Evolutionary conservation across 2,329 filamentous ascomycete species (phyloP).

Genomic region (Colletotrichum sp.): DNA sequence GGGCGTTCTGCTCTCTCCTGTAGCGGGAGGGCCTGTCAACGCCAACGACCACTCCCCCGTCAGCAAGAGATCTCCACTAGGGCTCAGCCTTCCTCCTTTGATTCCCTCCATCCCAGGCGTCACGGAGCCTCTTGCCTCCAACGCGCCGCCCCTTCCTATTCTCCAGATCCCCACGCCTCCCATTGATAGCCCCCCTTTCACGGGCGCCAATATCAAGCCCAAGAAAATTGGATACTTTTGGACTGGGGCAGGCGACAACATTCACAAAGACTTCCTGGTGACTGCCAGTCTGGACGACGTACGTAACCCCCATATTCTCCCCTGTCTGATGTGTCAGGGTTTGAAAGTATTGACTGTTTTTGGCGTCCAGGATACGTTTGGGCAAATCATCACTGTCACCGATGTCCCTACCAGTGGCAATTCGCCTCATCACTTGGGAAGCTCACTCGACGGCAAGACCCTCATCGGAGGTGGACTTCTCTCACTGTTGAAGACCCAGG

Average conservation of each 20-base stretch:
- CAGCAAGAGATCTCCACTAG: conserved; percentile 30
- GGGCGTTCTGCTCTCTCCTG: not conserved
- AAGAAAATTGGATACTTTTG: not conserved
- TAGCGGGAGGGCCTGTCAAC: not conserved
- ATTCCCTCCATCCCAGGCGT: conserved; percentile 61
- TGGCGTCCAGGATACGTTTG: not conserved
- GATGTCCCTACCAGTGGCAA: conserved; percentile 66
- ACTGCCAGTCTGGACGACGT: not conserved
- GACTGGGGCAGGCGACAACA: not conserved
- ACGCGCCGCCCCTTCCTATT: conserved; percentile 60
- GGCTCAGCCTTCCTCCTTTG: conserved; percentile 24
- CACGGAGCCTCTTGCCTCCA: conserved; percentile 57
- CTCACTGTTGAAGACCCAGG: conserved; percentile 64
- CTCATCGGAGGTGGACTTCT: conserved; percentile 62
- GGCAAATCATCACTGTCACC: conserved; percentile 60
- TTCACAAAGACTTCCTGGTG: not conserved
- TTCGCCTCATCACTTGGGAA: conserved; percentile 62
- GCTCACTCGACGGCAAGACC: conserved; percentile 60
- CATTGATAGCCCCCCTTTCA: conserved; percentile 57
- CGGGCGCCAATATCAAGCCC: conserved; percentile 48
- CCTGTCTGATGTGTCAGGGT: not conserved
- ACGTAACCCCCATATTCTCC: not conserved
- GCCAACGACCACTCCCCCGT: not conserved
- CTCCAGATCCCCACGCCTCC: conserved; percentile 65
- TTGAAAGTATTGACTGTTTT: not conserved